These are phyloP conservation scores for Tulasnella sp. DNA, from an alignment of 768 basidiomycete genomes.

Conservation along the genomic window DNA sequence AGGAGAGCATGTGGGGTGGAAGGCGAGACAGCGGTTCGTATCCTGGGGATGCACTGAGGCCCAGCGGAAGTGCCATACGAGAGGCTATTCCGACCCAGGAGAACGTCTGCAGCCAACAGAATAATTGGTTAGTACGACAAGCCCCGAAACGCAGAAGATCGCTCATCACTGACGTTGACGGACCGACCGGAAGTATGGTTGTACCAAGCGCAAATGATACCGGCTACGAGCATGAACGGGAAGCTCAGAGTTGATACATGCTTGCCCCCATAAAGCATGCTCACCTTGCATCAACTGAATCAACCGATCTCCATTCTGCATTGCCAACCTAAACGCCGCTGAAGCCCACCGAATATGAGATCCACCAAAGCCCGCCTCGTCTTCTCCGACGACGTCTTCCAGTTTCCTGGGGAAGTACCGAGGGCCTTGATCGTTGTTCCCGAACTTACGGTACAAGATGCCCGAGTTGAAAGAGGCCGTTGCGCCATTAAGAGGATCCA, in stretches of 20 bases:
- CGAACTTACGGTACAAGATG: background rate
- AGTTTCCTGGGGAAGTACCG: background rate
- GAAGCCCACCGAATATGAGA: background rate
- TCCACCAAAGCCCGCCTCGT: background rate
- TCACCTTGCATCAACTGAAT: constrained; percentile 10
- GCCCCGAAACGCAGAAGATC: background rate
- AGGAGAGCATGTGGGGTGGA: background rate
- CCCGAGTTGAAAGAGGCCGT: constrained; percentile 7
- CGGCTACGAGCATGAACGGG: background rate
- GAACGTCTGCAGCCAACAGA: background rate
- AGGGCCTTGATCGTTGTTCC: background rate
- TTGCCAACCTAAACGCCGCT: background rate
- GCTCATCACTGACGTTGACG: background rate
- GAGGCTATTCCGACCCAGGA: background rate
- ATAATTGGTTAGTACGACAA: background rate
- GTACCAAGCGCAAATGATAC: constrained; percentile 9
- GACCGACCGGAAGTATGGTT: background rate
- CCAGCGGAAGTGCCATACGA: background rate
- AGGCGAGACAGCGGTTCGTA: constrained; percentile 7
- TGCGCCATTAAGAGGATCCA: background rate
- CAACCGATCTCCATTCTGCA: constrained; percentile 10
- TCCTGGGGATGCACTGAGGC: background rate
- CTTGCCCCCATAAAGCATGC: background rate
- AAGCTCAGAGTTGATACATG: background rate
- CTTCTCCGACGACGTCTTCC: background rate